Conservation (phyloP, 2,329 filamentous ascomycete genomes). For the Arthroderma sp. region DNA sequence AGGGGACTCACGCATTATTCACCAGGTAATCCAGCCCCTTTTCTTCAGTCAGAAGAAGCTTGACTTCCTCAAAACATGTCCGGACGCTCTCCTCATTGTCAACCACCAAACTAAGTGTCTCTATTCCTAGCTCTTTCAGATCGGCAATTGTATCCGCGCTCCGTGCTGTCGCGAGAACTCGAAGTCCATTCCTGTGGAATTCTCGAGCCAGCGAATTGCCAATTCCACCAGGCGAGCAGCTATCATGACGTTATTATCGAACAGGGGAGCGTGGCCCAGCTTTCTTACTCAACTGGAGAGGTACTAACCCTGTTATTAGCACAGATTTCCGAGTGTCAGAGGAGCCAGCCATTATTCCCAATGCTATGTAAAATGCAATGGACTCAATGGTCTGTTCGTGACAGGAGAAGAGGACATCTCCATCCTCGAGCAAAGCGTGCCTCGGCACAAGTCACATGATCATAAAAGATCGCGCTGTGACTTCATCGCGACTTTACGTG, state of each 20-base stretch:
- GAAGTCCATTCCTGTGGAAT: slow-evolving; percentile 40
- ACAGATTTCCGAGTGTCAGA: slow-evolving; percentile 26
- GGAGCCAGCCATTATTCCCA: slow-evolving; percentile 13
- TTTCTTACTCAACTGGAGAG: background rate
- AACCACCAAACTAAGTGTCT: slow-evolving; percentile 43
- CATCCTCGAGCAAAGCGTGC: too few species aligned
- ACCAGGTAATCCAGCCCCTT: slow-evolving; percentile 43
- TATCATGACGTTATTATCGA: slow-evolving; percentile 10
- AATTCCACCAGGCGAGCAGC: slow-evolving; percentile 43
- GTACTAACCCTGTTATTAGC: slow-evolving; percentile 30
- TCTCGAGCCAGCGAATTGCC: slow-evolving; percentile 46
- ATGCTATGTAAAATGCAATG: background rate
- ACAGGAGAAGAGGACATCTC: too few species aligned
- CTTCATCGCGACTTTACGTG: too few species aligned
- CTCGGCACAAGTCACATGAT: too few species aligned
- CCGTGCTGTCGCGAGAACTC: slow-evolving; percentile 47
- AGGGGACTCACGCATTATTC: slow-evolving; percentile 39
- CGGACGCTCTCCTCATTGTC: slow-evolving; percentile 37
- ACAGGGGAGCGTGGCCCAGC: background rate
- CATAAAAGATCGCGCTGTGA: too few species aligned
- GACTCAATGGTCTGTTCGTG: too few species aligned
- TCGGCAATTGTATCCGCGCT: slow-evolving; percentile 37
- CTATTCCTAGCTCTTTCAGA: slow-evolving; percentile 38
- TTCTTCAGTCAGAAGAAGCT: slow-evolving; percentile 29
- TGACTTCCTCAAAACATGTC: slow-evolving; percentile 34